These are phyloP conservation scores for Potentilla sterilis DNA, from an alignment of 306 rosid species.

Conservation along the genomic window DNA sequence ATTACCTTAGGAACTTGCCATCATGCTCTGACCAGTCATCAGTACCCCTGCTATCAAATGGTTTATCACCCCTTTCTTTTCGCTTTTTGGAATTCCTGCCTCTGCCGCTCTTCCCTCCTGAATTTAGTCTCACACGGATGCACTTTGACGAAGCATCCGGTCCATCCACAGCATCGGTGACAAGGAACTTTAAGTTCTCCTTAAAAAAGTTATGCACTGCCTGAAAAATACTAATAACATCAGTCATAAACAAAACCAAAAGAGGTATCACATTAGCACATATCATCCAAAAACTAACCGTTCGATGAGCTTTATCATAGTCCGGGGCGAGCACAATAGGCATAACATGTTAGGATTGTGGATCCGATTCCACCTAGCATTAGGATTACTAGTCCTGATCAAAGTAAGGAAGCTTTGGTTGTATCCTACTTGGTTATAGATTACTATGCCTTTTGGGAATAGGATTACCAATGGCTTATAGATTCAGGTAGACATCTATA, in stretches of 20 bases:
- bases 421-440: too few relatives aligned
- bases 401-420: too few relatives aligned
- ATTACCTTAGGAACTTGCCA: conserved; percentile 82
- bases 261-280: background rate
- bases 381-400: too few relatives aligned
- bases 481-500: too few relatives aligned
- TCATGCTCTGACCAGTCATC: conserved; percentile 70
- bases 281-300: conserved; percentile 50
- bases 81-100: conserved; percentile 70
- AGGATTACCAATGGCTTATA: too few relatives aligned
- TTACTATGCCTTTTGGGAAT: too few relatives aligned
- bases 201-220: conserved; percentile 81
- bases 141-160: conserved; percentile 88
- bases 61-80: conserved; percentile 74
- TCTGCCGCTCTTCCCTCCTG: conserved; percentile 44
- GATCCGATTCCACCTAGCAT: too few relatives aligned
- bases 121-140: conserved; percentile 79
- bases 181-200: conserved; percentile 83
- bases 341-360: too few relatives aligned
- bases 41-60: conserved; percentile 93
- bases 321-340: conserved; percentile 73
- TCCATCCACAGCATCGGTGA: conserved; percentile 81
- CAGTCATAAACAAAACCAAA: conserved; percentile 6
- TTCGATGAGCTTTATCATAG: conserved; percentile 72
- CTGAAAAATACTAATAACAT: conserved; percentile 46